Conservation (phyloP, 2,329 filamentous ascomycete species). For the Chaetomium olivaceum region DNA sequence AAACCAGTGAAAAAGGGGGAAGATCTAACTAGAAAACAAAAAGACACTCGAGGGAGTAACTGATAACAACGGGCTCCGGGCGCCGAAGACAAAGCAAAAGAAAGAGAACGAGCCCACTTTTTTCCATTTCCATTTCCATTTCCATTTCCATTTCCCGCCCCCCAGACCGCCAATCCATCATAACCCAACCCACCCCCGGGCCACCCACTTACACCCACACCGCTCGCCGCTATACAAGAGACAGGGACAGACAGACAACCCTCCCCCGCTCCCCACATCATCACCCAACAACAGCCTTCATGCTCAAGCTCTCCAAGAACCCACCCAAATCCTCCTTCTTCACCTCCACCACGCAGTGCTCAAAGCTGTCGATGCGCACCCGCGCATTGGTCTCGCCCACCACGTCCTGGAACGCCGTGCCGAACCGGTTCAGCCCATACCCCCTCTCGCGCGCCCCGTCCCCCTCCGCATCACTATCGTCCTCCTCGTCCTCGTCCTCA, state of each 20-base stretch:
- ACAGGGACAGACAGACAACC: neutral
- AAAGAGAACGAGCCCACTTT: neutral
- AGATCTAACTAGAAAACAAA: neutral
- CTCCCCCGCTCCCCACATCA: neutral
- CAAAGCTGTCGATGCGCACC: conserved; percentile 93
- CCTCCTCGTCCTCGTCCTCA: conserved; percentile 46
- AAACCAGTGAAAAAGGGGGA: neutral
- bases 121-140: neutral
- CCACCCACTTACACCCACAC: neutral
- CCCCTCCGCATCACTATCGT: conserved; percentile 43
- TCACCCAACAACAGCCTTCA: conserved; percentile 78
- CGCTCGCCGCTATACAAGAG: neutral
- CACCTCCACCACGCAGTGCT: conserved; percentile 97
- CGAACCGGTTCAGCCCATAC: conserved; percentile 84
- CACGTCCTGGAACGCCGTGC: conserved; percentile 93
- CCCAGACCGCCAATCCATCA: conserved; percentile 6
- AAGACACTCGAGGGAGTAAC: neutral
- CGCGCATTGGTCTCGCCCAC: conserved; percentile 86
- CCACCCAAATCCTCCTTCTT: conserved; percentile 89
- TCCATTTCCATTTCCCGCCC: neutral
- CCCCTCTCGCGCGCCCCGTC: conserved; percentile 59
- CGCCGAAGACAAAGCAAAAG: conserved; percentile 3
- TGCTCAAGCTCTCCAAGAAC: conserved; percentile 88
- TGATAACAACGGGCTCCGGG: neutral
- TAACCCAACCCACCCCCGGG: neutral